These are phyloP conservation scores for Pythium diclinum DNA, from an alignment of 352 stramenopile genomes.

Conservation along the genomic window DNA sequence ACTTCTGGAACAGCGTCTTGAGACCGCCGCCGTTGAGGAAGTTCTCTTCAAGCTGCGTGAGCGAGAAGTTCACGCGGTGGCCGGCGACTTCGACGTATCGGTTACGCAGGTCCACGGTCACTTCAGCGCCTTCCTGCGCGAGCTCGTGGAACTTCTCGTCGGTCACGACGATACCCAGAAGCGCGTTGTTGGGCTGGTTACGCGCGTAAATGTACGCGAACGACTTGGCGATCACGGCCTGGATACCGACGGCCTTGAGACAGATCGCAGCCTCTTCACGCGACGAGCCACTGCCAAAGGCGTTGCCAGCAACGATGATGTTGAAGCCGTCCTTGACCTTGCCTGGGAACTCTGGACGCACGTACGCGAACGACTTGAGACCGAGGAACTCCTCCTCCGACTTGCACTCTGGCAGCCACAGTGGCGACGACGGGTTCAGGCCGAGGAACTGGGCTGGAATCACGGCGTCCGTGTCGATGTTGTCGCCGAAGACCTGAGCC, in stretches of 20 bases:
- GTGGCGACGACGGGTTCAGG: slow-evolving; percentile 70
- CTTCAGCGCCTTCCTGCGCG: slow-evolving; percentile 56
- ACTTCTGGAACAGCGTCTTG: slow-evolving; percentile 73
- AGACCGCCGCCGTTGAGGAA: slow-evolving; percentile 77
- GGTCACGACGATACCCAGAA: slow-evolving; percentile 78
- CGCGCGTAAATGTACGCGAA: slow-evolving; percentile 86
- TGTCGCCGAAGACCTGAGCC: slow-evolving; percentile 73
- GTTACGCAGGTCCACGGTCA: slow-evolving; percentile 71
- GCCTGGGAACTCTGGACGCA: slow-evolving; percentile 69
- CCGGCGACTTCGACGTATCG: slow-evolving; percentile 56
- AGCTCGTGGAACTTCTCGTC: slow-evolving; percentile 79
- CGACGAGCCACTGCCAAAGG: slow-evolving; percentile 76
- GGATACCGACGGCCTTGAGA: slow-evolving; percentile 74
- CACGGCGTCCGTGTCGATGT: slow-evolving; percentile 79
- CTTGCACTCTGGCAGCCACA: slow-evolving; percentile 77
- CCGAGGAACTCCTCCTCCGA: slow-evolving; percentile 77
- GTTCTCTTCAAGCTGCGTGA: slow-evolving; percentile 77
- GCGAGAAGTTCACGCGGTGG: slow-evolving; percentile 61
- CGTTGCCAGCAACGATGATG: slow-evolving; percentile 74
- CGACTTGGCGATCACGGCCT: slow-evolving; percentile 82
- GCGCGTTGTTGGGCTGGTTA: slow-evolving; percentile 83
- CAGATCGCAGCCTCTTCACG: slow-evolving; percentile 78
- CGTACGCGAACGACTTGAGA: slow-evolving; percentile 80
- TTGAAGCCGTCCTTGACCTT: slow-evolving; percentile 72
- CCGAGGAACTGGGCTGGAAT: slow-evolving; percentile 84